A percentile compares a stretch with the other conserved stretches of the same genome.
Conservation (phyloP, 2,329 filamentous ascomycete species). For the Colletotrichum sp. region DNA sequence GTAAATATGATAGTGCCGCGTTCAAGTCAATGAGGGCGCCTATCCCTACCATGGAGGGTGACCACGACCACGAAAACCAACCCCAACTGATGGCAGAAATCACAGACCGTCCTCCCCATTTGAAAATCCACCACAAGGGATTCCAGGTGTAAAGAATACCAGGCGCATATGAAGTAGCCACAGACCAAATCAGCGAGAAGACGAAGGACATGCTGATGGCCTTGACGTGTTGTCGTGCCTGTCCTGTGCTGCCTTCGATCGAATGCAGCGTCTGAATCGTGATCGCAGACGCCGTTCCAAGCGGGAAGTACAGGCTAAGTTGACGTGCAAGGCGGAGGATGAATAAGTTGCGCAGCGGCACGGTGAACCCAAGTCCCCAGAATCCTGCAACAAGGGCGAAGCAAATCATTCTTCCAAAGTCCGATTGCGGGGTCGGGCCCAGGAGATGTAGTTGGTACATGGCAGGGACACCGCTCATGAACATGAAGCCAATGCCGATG, state of each 20-base stretch:
- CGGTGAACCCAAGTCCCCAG: background rate
- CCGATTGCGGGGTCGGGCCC: background rate
- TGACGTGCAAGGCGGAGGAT: background rate
- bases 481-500: conserved; percentile 7
- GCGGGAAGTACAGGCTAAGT: background rate
- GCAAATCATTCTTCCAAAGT: background rate
- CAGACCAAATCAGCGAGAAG: background rate
- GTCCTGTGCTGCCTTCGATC: background rate
- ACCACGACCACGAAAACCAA: background rate
- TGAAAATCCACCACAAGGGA: background rate
- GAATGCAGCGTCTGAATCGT: background rate
- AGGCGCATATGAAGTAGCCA: background rate
- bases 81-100: background rate
- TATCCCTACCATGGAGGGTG: background rate
- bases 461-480: conserved; percentile 18
- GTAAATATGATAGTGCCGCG: background rate
- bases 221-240: background rate
- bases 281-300: background rate
- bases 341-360: background rate
- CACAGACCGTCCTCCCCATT: background rate
- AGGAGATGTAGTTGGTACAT: conserved; percentile 19
- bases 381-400: background rate
- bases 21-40: background rate
- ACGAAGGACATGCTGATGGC: background rate
- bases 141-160: background rate